phyloP scores from a whole-genome alignment of 2,329 filamentous ascomycete species.

The Bimuria novae-zelandiae region DNA sequence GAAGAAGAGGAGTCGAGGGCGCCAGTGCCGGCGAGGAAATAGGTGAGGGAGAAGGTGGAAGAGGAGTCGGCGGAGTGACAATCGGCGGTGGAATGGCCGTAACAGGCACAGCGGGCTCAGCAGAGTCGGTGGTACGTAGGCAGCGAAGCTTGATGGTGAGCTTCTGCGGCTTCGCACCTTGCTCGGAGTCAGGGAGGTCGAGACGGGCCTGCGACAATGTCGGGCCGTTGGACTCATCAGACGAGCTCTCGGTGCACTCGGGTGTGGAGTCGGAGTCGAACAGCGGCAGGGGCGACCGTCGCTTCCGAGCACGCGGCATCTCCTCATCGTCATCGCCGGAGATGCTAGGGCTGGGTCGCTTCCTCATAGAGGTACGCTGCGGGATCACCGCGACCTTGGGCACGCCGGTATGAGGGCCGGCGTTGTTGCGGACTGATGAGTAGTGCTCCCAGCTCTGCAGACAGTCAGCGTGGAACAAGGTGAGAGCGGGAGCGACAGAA shows the following conservation, averaged over 20 bases:
- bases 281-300: conserved; percentile 53
- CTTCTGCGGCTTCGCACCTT: conserved; percentile 29
- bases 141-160: conserved; percentile 41
- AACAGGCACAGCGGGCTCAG: conserved; percentile 22
- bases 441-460: conserved; percentile 67
- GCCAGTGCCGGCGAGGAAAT: background rate
- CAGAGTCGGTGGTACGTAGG: conserved; percentile 31
- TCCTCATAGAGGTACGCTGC: conserved; percentile 39
- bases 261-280: conserved; percentile 49
- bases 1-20: background rate
- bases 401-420: conserved; percentile 62
- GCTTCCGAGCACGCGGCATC: conserved; percentile 57
- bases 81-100: conserved; percentile 14
- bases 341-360: conserved; percentile 56
- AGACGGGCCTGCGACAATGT: conserved; percentile 31
- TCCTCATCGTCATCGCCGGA: conserved; percentile 58
- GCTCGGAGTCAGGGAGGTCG: conserved; percentile 22
- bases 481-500: no score
- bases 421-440: conserved; percentile 65
- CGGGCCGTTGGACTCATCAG: conserved; percentile 39
- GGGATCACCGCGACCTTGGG: conserved; percentile 51
- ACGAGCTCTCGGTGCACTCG: conserved; percentile 42
- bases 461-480: conserved; percentile 29
- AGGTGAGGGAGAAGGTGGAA: background rate
- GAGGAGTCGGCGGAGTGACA: background rate